These are phyloP conservation scores for Parsonsia alboflavescens DNA, from an alignment of 257 asterid species.

Conservation along the genomic window DNA sequence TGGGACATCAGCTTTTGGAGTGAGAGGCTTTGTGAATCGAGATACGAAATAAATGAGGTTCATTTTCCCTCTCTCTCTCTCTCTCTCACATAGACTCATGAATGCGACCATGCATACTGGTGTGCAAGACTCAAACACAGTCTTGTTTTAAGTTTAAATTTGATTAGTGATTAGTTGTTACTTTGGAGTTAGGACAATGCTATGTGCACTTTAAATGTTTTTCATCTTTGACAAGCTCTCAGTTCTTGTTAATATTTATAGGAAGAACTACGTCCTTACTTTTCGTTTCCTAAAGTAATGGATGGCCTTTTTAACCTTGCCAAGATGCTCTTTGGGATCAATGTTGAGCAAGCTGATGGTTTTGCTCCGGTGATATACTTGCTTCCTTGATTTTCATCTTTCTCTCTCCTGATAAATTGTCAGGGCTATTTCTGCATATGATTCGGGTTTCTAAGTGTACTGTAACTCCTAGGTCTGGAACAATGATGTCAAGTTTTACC, in stretches of 20 bases:
- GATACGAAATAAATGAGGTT: constrained; percentile 93
- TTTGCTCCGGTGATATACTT: constrained; percentile 66
- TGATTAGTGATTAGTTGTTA: not conserved
- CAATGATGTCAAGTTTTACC: constrained; percentile 77
- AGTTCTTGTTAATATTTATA: constrained; percentile 30
- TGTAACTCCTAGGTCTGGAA: constrained; percentile 71
- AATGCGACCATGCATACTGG: not conserved
- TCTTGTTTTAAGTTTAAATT: not conserved
- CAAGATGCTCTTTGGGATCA: constrained; percentile 66
- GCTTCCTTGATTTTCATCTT: constrained; percentile 11
- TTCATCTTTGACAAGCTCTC: constrained; percentile 2
- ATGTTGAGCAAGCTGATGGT: constrained; percentile 75
- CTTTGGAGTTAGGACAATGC: not conserved
- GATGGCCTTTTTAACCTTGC: constrained; percentile 92
- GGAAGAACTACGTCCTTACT: constrained; percentile 98
- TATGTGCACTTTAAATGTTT: not conserved
- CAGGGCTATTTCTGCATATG: not conserved
- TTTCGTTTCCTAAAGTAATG: constrained; percentile 94
- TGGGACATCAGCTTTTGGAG: constrained; percentile 94
- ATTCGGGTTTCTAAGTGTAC: constrained; percentile 16
- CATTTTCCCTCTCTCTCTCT: constrained; percentile 5
- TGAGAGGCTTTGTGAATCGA: constrained; percentile 92
- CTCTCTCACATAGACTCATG: not conserved
- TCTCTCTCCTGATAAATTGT: constrained; percentile 1
- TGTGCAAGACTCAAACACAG: not conserved